Evolutionary conservation across 73 alveolate genomes (phyloP).

Genomic region (Uronychia binucleata): DNA sequence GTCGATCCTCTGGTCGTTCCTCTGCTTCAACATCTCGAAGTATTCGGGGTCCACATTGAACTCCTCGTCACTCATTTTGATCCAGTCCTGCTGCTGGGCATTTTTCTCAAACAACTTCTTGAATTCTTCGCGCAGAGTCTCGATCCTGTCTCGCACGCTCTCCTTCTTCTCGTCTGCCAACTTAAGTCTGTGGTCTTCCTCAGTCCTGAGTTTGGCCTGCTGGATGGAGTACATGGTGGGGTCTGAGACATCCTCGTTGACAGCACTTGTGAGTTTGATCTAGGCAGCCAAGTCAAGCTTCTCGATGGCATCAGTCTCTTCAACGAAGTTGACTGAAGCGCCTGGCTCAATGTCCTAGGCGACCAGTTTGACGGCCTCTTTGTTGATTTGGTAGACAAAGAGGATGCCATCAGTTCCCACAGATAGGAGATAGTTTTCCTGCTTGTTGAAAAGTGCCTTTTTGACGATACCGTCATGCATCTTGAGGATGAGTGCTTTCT

Average conservation of each 20-base stretch:
- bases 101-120: conserved; percentile 48
- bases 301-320: conserved; percentile 65
- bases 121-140: conserved; percentile 76
- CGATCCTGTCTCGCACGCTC: conserved; percentile 65
- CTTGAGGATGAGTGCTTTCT: conserved; percentile 51
- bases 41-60: conserved; percentile 87
- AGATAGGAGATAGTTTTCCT: conserved; percentile 63
- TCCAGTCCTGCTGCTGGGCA: conserved; percentile 39
- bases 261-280: conserved; percentile 52
- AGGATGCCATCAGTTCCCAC: conserved; percentile 88
- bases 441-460: conserved; percentile 62
- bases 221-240: conserved; percentile 73
- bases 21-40: conserved; percentile 73
- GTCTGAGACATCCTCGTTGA: conserved; percentile 80
- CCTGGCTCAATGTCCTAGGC: conserved; percentile 52
- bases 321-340: conserved; percentile 27
- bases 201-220: conserved; percentile 84
- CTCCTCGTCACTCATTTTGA: conserved; percentile 76
- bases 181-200: conserved; percentile 84
- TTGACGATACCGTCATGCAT: conserved; percentile 86
- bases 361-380: conserved; percentile 35
- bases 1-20: conserved; percentile 69
- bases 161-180: conserved; percentile 90
- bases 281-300: conserved; percentile 55
- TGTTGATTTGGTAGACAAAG: conserved; percentile 67